phyloP scores from a whole-genome alignment of 768 basidiomycete genomes.

The Russula olivacea region DNA sequence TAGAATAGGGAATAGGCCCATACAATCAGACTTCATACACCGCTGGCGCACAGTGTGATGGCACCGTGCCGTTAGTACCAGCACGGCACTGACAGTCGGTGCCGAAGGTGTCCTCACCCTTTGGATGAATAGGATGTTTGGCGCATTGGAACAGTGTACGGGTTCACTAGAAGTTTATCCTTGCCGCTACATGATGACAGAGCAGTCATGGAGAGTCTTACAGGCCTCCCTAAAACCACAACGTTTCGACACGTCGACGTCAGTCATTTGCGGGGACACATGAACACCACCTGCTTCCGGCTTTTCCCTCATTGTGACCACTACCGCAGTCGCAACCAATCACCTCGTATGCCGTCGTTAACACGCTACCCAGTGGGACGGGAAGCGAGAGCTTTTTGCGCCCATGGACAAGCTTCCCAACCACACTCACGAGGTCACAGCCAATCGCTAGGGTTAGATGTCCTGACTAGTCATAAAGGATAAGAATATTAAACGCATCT shows the following conservation, averaged over 20 bases:
- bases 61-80: conserved; percentile 36
- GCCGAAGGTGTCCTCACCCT: conserved; percentile 41
- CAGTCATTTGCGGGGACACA: conserved; percentile 40
- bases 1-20: conserved; percentile 45
- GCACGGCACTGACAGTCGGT: conserved; percentile 39
- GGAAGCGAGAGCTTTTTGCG: conserved; percentile 44
- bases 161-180: neutral
- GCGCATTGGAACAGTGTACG: conserved; percentile 44
- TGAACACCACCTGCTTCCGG: conserved; percentile 48
- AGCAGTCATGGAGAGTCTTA: conserved; percentile 38
- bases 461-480: conserved; percentile 38
- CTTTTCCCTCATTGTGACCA: conserved; percentile 46
- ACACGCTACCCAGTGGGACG: conserved; percentile 58
- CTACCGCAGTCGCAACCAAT: conserved; percentile 42
- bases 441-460: conserved; percentile 42
- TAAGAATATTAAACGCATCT: conserved; percentile 35
- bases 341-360: conserved; percentile 35
- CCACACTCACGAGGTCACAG: conserved; percentile 43
- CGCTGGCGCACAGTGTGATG: conserved; percentile 36
- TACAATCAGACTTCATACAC: conserved; percentile 54
- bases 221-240: conserved; percentile 49
- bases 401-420: conserved; percentile 38
- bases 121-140: conserved; percentile 45
- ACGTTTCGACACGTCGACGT: conserved; percentile 33
- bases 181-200: conserved; percentile 29